phyloP scores from a whole-genome alignment of 805 yeast genomes.

The Suhomyces kilbournensis region DNA sequence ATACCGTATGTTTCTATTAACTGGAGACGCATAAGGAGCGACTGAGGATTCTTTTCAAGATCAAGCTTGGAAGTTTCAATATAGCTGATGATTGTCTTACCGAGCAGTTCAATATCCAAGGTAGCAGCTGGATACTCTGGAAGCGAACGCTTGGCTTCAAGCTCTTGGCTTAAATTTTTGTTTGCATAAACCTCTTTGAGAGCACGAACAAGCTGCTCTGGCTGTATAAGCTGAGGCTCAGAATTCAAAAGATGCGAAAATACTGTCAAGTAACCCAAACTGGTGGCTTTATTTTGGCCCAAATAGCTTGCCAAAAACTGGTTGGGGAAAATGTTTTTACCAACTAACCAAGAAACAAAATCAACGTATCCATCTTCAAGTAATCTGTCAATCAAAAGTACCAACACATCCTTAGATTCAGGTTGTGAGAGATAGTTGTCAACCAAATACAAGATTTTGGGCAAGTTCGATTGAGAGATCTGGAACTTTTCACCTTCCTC shows the following conservation, averaged over 20 bases:
- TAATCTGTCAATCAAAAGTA: background rate
- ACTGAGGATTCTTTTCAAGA: constrained; percentile 21
- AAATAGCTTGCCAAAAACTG: constrained; percentile 1
- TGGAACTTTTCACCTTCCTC: constrained; percentile 19
- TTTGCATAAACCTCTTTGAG: background rate
- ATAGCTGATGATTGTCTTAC: constrained; percentile 12
- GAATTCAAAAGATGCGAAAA: constrained; percentile 4
- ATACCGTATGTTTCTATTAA: constrained; percentile 34
- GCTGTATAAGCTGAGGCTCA: constrained; percentile 2
- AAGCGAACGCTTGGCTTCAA: background rate
- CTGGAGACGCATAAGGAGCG: constrained; percentile 30
- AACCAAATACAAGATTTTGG: constrained; percentile 2
- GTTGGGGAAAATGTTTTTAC: background rate
- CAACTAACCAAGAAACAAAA: background rate
- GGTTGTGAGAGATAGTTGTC: background rate
- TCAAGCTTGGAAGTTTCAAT: constrained; percentile 24
- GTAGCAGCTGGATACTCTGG: background rate
- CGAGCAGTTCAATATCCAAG: background rate
- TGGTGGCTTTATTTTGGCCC: background rate
- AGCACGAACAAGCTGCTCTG: constrained; percentile 1
- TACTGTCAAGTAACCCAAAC: background rate
- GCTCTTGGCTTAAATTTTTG: background rate
- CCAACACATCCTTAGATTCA: background rate
- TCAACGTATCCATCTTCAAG: constrained; percentile 1
- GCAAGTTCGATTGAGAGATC: background rate